phyloP scores from a whole-genome alignment of 2,329 filamentous ascomycete genomes.

The Claviceps paspali region DNA sequence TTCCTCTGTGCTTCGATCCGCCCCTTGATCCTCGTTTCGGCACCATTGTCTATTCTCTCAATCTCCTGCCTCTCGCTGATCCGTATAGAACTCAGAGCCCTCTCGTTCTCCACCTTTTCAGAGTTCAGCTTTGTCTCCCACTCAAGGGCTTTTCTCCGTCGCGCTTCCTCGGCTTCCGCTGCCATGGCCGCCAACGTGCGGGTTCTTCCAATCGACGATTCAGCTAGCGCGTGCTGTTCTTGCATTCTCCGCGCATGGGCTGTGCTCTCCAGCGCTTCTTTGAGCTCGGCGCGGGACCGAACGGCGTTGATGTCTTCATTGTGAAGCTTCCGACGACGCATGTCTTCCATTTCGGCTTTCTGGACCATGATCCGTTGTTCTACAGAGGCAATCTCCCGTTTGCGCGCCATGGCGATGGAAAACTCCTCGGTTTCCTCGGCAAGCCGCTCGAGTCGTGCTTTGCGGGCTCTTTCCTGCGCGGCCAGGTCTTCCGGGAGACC shows the following conservation, averaged over 20 bases:
- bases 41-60: conserved; percentile 30
- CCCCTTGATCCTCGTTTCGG: conserved; percentile 28
- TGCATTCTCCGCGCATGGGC: conserved; percentile 21
- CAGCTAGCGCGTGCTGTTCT: conserved; percentile 32
- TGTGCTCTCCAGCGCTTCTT: conserved; percentile 24
- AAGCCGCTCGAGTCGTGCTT: conserved; percentile 28
- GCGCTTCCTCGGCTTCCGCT: conserved; percentile 27
- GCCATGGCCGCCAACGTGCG: conserved; percentile 31
- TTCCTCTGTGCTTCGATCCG: conserved; percentile 36
- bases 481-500: conserved; percentile 36
- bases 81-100: conserved; percentile 31
- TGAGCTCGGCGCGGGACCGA: conserved; percentile 28
- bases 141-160: conserved; percentile 28
- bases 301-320: conserved; percentile 28
- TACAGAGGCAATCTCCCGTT: conserved; percentile 34
- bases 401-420: conserved; percentile 29
- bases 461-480: conserved; percentile 33
- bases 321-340: conserved; percentile 30
- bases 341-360: conserved; percentile 36
- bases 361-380: conserved; percentile 34
- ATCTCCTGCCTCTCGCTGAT: conserved; percentile 36
- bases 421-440: conserved; percentile 34
- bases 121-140: conserved; percentile 32
- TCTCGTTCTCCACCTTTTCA: conserved; percentile 32
- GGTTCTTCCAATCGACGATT: conserved; percentile 28